A percentile compares a stretch with the other conserved stretches of the same genome.
Evolutionary conservation across 306 rosid genomes (phyloP).

Genomic region (Astragalus glycyphyllos): DNA sequence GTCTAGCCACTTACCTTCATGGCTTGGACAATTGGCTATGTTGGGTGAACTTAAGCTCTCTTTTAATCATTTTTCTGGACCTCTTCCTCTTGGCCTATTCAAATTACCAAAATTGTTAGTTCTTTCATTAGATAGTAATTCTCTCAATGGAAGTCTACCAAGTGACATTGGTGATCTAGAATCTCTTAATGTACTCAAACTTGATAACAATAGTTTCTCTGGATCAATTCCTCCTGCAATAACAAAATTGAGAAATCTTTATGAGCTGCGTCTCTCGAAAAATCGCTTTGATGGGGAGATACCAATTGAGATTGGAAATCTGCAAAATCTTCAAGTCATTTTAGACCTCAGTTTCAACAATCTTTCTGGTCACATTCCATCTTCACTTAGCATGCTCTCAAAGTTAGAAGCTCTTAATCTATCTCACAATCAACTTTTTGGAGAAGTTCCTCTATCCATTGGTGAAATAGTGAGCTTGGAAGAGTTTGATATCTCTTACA

Average conservation of each 20-base stretch:
- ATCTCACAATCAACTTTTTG: conserved; percentile 82
- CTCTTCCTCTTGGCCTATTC: conserved; percentile 65
- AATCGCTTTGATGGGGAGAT: conserved; percentile 72
- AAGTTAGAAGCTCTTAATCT: conserved; percentile 84
- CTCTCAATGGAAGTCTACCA: conserved; percentile 73
- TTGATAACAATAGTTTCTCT: conserved; percentile 62
- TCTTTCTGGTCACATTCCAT: conserved; percentile 75
- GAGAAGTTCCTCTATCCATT: conserved; percentile 66
- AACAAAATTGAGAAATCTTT: conserved; percentile 61
- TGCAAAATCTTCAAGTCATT: conserved; percentile 74
- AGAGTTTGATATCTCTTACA: conserved; percentile 77
- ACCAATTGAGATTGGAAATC: conserved; percentile 75
- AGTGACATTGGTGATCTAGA: conserved; percentile 59
- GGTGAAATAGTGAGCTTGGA: conserved; percentile 77
- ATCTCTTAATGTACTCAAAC: conserved; percentile 71
- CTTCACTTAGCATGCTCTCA: conserved; percentile 53
- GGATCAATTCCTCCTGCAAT: conserved; percentile 68
- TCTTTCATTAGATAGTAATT: conserved; percentile 66
- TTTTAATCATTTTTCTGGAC: conserved; percentile 65
- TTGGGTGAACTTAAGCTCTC: conserved; percentile 77
- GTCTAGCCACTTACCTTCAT: conserved; percentile 64
- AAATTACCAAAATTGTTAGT: conserved; percentile 65
- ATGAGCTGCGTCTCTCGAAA: conserved; percentile 64
- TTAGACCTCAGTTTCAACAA: conserved; percentile 83
- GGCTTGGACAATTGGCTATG: conserved; percentile 79